Evolutionary conservation across 305 asterid species (phyloP), one percentile per base, ranked within the genome.

Genomic region (Solanum hybrid): DNA sequence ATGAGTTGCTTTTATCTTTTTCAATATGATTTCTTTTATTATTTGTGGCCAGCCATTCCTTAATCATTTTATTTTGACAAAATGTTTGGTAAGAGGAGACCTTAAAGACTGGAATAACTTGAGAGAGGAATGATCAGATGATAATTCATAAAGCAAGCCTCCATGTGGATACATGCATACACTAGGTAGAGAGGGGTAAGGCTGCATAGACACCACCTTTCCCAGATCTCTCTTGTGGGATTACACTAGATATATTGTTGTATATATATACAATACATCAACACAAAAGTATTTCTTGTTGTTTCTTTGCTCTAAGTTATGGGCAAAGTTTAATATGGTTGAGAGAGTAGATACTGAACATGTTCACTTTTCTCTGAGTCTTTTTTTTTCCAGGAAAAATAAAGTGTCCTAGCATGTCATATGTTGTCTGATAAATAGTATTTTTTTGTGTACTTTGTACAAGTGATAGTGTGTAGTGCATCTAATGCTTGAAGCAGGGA

Each of bases 401-500:
- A 5, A 38, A 80, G 87, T 46, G 87, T 46, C 38, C 72, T 82
- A 46, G 72, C 72, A 29, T 82, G 40, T 42, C 37, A 46, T 82
- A 9, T 82, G 27, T 82, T 46, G 14, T 46, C 40, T 82, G 37
- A 42, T 46, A 29, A 27, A 82, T 82, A 46, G 12, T 36, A n/a
- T 79, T 1, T 31, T 42, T 32, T 3, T 34, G 42, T 56, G 5
- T 35, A 56, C 75, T 32, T 69, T 84, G 75, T 31, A 38, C 64
- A 38, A 51, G 87, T 46, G 75, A 84, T 85, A 22, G 35, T 85
- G 20, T 31, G 31, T 51, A 31, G 32, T 85, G 42, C 76, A 56
- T 51, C 35, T 46, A 85, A 72, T 85, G 87, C 84, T 90, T 89
- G 84, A 35, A 31, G 46, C 75, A 32, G n/a, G 17, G 76, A 85